Evolutionary conservation across 352 stramenopile species (phyloP).

Genomic region (Globisporangium lucens): DNA sequence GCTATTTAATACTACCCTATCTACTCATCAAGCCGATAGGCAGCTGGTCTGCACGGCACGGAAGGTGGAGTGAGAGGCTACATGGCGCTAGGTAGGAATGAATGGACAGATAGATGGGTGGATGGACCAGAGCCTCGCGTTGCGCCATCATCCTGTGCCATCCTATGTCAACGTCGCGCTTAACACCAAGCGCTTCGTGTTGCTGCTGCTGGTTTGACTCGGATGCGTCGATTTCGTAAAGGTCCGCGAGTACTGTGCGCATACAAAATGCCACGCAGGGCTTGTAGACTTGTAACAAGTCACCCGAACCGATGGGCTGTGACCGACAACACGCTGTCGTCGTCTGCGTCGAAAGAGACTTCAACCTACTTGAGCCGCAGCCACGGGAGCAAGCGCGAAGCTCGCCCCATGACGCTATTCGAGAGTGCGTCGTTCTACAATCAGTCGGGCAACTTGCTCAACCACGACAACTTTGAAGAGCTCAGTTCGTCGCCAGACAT

Average conservation of each 20-base stretch:
- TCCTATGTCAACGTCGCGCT: too few relatives aligned
- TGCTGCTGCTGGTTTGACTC: too few relatives aligned
- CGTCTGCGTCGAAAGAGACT: constrained; percentile 32
- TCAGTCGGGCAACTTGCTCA: constrained; percentile 64
- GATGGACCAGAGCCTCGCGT: too few relatives aligned
- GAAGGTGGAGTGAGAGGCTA: background rate
- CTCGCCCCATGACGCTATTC: constrained; percentile 72
- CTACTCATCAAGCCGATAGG: background rate
- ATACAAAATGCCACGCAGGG: too few relatives aligned
- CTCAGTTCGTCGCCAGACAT: constrained; percentile 53
- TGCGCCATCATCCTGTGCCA: too few relatives aligned
- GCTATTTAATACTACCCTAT: too few relatives aligned
- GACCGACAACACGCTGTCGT: constrained; percentile 10
- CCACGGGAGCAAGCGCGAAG: constrained; percentile 37
- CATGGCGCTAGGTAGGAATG: background rate
- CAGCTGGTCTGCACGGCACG: background rate
- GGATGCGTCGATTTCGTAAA: too few relatives aligned
- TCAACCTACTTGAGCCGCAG: constrained; percentile 22
- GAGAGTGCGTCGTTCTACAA: constrained; percentile 79
- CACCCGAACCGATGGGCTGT: constrained; percentile 24
- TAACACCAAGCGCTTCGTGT: too few relatives aligned
- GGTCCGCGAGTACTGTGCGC: too few relatives aligned
- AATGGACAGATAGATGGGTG: background rate
- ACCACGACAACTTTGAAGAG: constrained; percentile 68
- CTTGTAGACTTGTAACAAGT: too few relatives aligned